Percentiles rank a stretch among this genome's conserved stretches.
These are phyloP conservation scores for Stylonectria norvegica DNA, from an alignment of 2,329 filamentous ascomycete genomes.

Conservation along the genomic window DNA sequence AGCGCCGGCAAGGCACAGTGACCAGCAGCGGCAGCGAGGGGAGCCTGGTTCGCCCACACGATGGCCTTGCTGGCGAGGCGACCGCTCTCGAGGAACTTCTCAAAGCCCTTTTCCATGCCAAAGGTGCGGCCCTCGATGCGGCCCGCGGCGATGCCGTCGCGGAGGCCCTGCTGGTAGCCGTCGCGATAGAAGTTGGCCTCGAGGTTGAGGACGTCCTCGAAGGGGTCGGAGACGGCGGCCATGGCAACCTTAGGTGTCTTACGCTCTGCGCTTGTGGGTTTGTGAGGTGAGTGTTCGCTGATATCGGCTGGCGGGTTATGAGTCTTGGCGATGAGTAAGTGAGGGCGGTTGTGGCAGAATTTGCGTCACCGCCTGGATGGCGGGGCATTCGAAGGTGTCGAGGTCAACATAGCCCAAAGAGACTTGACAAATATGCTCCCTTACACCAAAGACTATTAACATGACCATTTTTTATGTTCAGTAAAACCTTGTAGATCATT, in stretches of 20 bases:
- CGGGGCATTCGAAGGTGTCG: slow-evolving; percentile 26
- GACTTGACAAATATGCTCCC: too few relatives aligned
- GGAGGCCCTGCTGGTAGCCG: slow-evolving; percentile 71
- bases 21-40: slow-evolving; percentile 5
- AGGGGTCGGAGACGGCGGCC: slow-evolving; percentile 44
- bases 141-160: slow-evolving; percentile 74
- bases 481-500: too few relatives aligned
- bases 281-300: neutral
- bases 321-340: neutral
- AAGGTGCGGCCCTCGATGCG: slow-evolving; percentile 85
- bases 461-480: too few relatives aligned
- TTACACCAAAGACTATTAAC: too few relatives aligned
- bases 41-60: slow-evolving; percentile 77
- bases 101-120: slow-evolving; percentile 87
- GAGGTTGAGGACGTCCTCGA: slow-evolving; percentile 56
- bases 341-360: slow-evolving; percentile 23
- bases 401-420: too few relatives aligned
- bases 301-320: neutral
- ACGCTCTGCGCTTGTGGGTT: neutral
- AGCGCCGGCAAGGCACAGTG: slow-evolving; percentile 39
- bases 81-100: slow-evolving; percentile 83
- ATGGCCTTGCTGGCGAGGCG: slow-evolving; percentile 72
- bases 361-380: slow-evolving; percentile 28
- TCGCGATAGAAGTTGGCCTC: slow-evolving; percentile 74
- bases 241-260: slow-evolving; percentile 1